Percentiles rank a stretch among this genome's conserved stretches.
Evolutionary conservation across 345 rosid species (phyloP).

Genomic region (Isatis tinctoria): DNA sequence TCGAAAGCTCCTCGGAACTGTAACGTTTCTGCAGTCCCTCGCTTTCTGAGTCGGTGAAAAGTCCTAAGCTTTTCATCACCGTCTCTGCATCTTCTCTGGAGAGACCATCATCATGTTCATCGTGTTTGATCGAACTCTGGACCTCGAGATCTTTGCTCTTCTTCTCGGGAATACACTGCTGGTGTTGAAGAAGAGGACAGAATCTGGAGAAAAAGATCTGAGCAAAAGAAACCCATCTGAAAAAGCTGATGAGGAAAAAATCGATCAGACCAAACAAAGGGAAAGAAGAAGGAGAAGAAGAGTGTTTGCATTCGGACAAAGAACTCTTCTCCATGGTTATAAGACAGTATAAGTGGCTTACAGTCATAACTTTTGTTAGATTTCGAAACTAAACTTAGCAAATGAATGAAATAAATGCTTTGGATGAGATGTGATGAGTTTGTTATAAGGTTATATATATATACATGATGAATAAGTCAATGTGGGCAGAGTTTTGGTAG

Average conservation of each 20-base stretch:
- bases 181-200: conserved; percentile 35
- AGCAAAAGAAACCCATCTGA: conserved; percentile 24
- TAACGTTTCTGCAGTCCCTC: conserved; percentile 37
- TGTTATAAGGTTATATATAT: conserved; percentile 12
- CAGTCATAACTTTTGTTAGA: conserved; percentile 11
- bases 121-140: conserved; percentile 11
- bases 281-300: conserved; percentile 4
- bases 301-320: conserved; percentile 4
- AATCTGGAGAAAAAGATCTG: conserved; percentile 35
- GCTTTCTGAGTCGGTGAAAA: conserved; percentile 38
- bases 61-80: conserved; percentile 61
- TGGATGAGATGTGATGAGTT: background rate
- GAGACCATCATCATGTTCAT: conserved; percentile 29
- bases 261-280: conserved; percentile 28
- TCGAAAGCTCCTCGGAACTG: conserved; percentile 39
- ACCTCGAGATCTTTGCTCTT: conserved; percentile 31
- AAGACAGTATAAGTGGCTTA: background rate
- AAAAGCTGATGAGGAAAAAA: conserved; percentile 26
- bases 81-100: conserved; percentile 52
- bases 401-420: conserved; percentile 14
- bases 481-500: background rate
- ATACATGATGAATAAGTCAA: conserved; percentile 21
- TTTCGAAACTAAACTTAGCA: background rate
- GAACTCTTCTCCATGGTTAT: conserved; percentile 37
- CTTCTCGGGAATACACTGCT: conserved; percentile 16